Evolutionary conservation across 2,329 filamentous ascomycete species (phyloP), one percentile per base, ranked within the genome.

Genomic region (Uncinocarpus reesii): DNA sequence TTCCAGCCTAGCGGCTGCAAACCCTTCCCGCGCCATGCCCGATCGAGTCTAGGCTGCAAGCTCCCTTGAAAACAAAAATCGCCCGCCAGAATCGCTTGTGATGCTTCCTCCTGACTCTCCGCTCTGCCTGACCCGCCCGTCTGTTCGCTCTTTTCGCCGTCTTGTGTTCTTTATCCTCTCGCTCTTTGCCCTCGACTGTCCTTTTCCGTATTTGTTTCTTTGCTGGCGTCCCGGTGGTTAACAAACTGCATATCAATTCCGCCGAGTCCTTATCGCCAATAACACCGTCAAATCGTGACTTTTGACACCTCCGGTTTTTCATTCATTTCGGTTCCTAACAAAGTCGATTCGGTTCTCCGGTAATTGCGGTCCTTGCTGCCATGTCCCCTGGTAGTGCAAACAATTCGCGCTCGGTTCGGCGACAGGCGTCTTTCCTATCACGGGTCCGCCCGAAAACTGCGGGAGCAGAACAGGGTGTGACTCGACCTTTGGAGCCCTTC

Each of bases 381-480:
- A 51, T 53, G 50, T 51, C 49, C 38, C 49, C 42, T 20, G 40
- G 32, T 20, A 16, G 35, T 15, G 10, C 50, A 10, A 43, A 8
- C 38, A 43, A 36, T 20, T 13, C 43, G 11, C 46, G 35, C 26
- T 43, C 53, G 8, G 42, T 48, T 43, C 47, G 52, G 20, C 48
- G 50, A 43, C 63, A 65, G 52, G 60, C 66, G 24, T 70, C 69
- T 13, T 52, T 70, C 31, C 62, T 65, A 10, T 55, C 65, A 46
- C 62, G 59, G 50, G 48, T 59, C 44, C 64, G 67, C 38, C 65
- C 68, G 11, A 61, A 61, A 21, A 70, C 65, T 5, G 59, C 66
- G 4, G 58, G 57, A n/a, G 43, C 37, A 7, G 53, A 52, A 21
- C 54, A 47, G n/a, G 18, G 47, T 10, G 38, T 38, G 16, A 20